phyloP scores from a whole-genome alignment of 1,139 yeast species.

The Suzukiozyma palmioleophila region DNA sequence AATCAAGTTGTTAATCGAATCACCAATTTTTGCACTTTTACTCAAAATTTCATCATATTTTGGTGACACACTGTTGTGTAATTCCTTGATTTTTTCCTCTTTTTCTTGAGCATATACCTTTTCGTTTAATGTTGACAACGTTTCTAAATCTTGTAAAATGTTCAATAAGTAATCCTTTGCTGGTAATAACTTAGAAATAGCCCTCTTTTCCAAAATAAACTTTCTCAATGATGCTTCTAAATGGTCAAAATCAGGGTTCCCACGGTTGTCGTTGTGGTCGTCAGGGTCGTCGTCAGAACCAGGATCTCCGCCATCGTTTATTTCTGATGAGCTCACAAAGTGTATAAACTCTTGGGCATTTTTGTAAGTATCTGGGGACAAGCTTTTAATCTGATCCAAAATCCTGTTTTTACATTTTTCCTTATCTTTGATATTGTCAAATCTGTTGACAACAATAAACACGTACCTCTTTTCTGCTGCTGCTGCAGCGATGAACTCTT shows the following conservation, averaged over 20 bases:
- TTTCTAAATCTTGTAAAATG: constrained; percentile 59
- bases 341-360: constrained; percentile 90
- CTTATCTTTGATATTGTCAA: constrained; percentile 79
- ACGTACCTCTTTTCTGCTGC: constrained; percentile 89
- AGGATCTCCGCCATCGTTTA: constrained; percentile 22
- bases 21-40: constrained; percentile 53
- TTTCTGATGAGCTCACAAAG: constrained; percentile 68
- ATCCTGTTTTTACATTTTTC: constrained; percentile 73
- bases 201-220: constrained; percentile 84
- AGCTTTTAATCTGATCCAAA: constrained; percentile 77
- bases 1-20: constrained; percentile 55
- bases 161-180: constrained; percentile 82
- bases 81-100: constrained; percentile 40
- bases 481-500: constrained; percentile 87
- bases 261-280: constrained; percentile 12
- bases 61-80: constrained; percentile 55
- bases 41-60: constrained; percentile 51
- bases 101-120: constrained; percentile 49
- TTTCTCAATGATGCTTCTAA: constrained; percentile 81
- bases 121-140: constrained; percentile 59
- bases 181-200: constrained; percentile 84
- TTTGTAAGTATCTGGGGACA: constrained; percentile 90
- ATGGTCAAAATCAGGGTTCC: constrained; percentile 69
- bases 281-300: constrained; percentile 31
- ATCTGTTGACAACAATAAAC: constrained; percentile 90